phyloP scores from a whole-genome alignment of 768 basidiomycete genomes.

The Amanita fuliginea region DNA sequence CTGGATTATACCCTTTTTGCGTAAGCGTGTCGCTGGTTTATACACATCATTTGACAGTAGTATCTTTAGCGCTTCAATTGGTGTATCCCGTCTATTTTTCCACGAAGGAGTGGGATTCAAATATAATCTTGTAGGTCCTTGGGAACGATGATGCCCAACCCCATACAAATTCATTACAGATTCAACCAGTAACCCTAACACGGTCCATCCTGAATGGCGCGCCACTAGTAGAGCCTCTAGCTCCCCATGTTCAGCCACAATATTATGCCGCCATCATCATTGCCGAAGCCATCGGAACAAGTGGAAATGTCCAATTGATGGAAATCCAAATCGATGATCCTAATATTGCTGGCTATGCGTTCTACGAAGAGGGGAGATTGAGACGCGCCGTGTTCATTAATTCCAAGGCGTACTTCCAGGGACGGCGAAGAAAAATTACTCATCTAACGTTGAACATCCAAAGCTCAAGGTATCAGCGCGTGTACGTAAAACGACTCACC shows the following conservation, averaged over 20 bases:
- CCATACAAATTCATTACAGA: conserved; percentile 22
- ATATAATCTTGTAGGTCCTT: conserved; percentile 42
- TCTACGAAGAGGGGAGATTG: conserved; percentile 36
- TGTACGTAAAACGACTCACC: conserved; percentile 36
- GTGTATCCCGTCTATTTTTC: conserved; percentile 45
- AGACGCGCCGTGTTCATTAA: conserved; percentile 49
- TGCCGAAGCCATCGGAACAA: conserved; percentile 43
- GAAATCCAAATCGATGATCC: conserved; percentile 40
- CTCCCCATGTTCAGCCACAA: conserved; percentile 52
- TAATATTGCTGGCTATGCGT: conserved; percentile 48
- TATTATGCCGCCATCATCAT: conserved; percentile 58
- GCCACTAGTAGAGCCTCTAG: conserved; percentile 32
- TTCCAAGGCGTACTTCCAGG: conserved; percentile 35
- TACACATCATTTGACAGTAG: neutral
- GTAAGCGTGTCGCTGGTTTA: conserved; percentile 10
- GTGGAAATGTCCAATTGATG: conserved; percentile 26
- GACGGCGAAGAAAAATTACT: conserved; percentile 22
- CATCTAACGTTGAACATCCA: conserved; percentile 29
- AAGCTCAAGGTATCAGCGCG: conserved; percentile 13
- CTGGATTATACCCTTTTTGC: conserved; percentile 57
- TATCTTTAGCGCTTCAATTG: conserved; percentile 29
- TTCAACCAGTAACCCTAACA: conserved; percentile 52
- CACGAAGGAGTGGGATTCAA: conserved; percentile 65
- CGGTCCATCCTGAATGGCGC: conserved; percentile 47
- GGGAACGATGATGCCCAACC: neutral